Evolutionary conservation across 2,329 filamentous ascomycete species (phyloP), one percentile per base, ranked within the genome.

Genomic region (Hypoxylon sp.): DNA sequence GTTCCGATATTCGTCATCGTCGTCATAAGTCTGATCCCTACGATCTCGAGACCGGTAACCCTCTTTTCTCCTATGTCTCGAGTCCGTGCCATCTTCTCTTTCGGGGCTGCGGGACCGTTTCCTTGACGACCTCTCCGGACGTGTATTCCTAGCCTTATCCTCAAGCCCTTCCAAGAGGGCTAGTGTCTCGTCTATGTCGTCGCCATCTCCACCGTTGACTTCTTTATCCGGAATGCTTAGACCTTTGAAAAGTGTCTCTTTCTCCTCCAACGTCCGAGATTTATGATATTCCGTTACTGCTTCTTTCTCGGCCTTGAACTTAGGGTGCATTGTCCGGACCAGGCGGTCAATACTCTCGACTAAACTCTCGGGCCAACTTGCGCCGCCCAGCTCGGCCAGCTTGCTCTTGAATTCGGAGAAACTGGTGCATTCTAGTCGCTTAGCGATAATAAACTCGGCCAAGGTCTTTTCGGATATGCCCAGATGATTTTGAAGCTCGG

Each of bases 391-490:
- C 28, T 84, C 87, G 70, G 90, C 87, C 70, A 98, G 84, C 75
- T 88, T 88, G 70, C 83, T 82, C 80, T 91, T 91, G 82, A 98
- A 99, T 26, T 91, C 89, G 54, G 85, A 79, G 60, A 92, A 83
- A 26, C 85, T 86, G 53, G 83, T 85, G 81, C 89, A 91, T 85
- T 94, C 87, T 77, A 91, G 80, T 73, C 97, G 93, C 77, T 97
- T 91, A 66, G 92, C 92, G 75, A 99, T 97, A 74, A 99, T 89
- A 76, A 97, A 99, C 79, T 99, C 96, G 72, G 96, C 94, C 24
- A 99, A 88, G 4, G 93, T 97, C 80, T 97, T 97, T 80, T 99
- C 94, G 77, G 87, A 91, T 73, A 97, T 89, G 59, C 94, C 93
- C 64, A 98, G 81, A 80, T 99, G 93, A 76, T 99, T 99, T 74